phyloP scores from a whole-genome alignment of 139 green algal species.

The Trebouxia sp. region DNA sequence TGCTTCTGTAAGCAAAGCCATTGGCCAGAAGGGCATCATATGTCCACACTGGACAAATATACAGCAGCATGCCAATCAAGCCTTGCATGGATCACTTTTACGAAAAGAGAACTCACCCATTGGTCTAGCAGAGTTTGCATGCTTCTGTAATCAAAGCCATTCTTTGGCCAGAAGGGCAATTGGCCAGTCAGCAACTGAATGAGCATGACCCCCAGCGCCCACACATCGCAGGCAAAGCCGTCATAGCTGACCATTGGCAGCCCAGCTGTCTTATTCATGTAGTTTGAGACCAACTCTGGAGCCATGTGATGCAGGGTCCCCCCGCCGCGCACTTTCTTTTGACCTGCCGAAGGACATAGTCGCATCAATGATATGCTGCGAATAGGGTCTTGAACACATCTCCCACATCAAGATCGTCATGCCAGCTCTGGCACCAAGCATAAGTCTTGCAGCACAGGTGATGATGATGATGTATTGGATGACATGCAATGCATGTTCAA shows the following conservation, averaged over 20 bases:
- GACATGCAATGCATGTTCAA: no score
- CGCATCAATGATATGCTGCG: no score
- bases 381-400: no score
- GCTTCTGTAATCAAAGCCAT: constrained; percentile 2
- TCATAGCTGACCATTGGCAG: neutral
- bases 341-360: neutral
- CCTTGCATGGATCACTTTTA: neutral
- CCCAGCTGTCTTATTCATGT: constrained; percentile 1
- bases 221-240: constrained; percentile 6
- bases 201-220: constrained; percentile 14
- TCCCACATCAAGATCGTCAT: no score
- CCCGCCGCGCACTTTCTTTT: constrained; percentile 1
- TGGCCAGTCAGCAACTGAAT: constrained; percentile 8
- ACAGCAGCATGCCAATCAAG: no score
- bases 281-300: neutral
- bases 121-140: neutral
- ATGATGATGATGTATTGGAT: no score
- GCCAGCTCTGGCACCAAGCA: no score
- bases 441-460: no score
- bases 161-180: constrained; percentile 7
- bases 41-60: no score
- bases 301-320: constrained; percentile 13
- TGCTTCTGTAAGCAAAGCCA: no score
- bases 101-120: neutral
- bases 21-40: no score